A percentile compares a stretch with the other conserved stretches of the same genome.
Evolutionary conservation across 2,329 filamentous ascomycete species (phyloP).

Genomic region (Stagonosporopsis chrysanthemi): DNA sequence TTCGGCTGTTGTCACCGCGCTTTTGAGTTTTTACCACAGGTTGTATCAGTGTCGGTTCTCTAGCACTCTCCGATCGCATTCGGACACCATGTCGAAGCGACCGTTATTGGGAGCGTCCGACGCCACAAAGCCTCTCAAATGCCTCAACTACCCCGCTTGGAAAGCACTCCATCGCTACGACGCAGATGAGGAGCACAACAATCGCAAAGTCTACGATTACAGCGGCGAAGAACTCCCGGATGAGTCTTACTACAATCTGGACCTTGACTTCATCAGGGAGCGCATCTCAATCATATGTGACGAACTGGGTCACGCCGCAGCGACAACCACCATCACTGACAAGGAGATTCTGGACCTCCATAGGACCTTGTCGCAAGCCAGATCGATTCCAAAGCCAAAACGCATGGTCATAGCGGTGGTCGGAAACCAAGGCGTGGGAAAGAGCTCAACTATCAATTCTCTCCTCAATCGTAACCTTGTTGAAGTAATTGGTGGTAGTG

Average conservation of each 20-base stretch:
- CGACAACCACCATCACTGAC: background rate
- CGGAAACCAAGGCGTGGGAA: constrained; percentile 24
- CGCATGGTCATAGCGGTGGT: constrained; percentile 14
- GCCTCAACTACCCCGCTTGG: no score
- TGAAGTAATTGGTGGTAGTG: constrained; percentile 4
- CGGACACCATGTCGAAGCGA: no score
- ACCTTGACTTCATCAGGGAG: background rate
- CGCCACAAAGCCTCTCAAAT: no score
- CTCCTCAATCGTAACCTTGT: constrained; percentile 19
- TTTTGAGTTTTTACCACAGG: no score
- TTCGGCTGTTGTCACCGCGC: no score
- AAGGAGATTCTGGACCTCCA: constrained; percentile 1
- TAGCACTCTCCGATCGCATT: no score
- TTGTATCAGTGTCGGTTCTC: no score
- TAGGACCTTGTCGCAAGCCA: background rate
- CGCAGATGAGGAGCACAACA: no score
- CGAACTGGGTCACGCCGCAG: background rate
- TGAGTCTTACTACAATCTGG: constrained; percentile 5
- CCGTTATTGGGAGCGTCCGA: no score
- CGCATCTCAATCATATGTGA: no score
- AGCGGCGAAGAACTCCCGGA: background rate
- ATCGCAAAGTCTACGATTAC: background rate
- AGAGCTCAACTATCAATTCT: constrained; percentile 22
- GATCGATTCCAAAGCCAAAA: constrained; percentile 3
- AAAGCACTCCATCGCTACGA: no score